Base-by-base conservation (phyloP, 768 basidiomycete species). In the Termitomyces sp. region DNA sequence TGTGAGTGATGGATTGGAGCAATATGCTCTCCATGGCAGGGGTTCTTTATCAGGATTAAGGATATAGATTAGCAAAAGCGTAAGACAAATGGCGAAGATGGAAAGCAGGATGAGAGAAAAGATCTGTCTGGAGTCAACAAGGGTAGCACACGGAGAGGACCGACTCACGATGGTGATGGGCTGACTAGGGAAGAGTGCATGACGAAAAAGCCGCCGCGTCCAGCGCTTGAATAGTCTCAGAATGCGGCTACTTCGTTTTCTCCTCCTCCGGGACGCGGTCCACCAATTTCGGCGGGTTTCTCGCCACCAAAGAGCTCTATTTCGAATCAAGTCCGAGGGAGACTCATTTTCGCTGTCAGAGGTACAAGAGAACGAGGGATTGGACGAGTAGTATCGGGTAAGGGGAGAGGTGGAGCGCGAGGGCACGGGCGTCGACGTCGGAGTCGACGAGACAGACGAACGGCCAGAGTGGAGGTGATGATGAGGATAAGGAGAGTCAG, bases 21-120 rank as follows among this genome's bases (percentile, higher is more conserved):
- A 98, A 70, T 96, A 97, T 22, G 88, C 86, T 65, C 94, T 85
- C 95, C 95, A 98, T 48, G 95, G 95, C 7, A 97, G 76, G 22
- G 94, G 89, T 54, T 90, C 87, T 72, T 97, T 98, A 80, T 98
- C 96, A 58, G 95, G 95, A 70, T 97, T 95, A 68, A 98, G 82
- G 61, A 95, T 82, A 73, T 97, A 90, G 68, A 94, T 94, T 73
- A 98, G 81, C 57, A 92, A 78, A 60, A 95, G 83, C 33, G 95
- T 95, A 66, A 95, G 78, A 60, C 86, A 85, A 60, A 92, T 85
- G 55, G 90, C 90, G 70, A 97, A 87, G 62, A 86, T 76, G 54
- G 87, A 87, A 66, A 96, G 81, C 56, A 94, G 76, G 61, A 95
- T 79, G 65, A 92, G 77, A 31, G 87, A 79, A 58, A 91, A 78